phyloP scores from a whole-genome alignment of 805 yeast genomes.

The Sungouiella thailandica region DNA sequence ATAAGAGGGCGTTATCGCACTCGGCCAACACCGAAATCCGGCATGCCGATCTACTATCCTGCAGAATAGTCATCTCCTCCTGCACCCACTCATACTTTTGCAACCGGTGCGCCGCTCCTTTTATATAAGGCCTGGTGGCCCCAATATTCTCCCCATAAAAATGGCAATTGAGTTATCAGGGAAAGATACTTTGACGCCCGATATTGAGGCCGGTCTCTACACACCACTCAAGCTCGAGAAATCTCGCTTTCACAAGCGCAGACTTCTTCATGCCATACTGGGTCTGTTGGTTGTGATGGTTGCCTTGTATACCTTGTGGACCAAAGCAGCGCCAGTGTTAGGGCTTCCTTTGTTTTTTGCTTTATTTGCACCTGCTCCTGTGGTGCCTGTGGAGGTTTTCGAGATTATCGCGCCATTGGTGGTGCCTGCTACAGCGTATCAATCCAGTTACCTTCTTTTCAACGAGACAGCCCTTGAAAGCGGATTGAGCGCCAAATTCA shows the following conservation, averaged over 20 bases:
- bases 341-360: background rate
- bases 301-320: background rate
- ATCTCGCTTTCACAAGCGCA: background rate
- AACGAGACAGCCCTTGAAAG: slow-evolving; percentile 5
- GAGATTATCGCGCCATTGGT: slow-evolving; percentile 9
- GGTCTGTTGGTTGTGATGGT: background rate
- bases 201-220: slow-evolving; percentile 1
- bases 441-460: background rate
- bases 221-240: slow-evolving; percentile 1
- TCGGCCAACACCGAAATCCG: background rate
- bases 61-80: background rate
- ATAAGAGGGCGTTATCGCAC: too few relatives aligned
- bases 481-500: slow-evolving; percentile 2
- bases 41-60: background rate
- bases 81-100: too few relatives aligned
- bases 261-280: background rate
- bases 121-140: too few relatives aligned
- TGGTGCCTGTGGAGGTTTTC: slow-evolving; percentile 9
- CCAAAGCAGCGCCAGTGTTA: background rate
- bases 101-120: too few relatives aligned
- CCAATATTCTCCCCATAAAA: too few relatives aligned
- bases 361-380: slow-evolving; percentile 2
- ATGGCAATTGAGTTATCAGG: slow-evolving; percentile 1
- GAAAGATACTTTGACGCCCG: background rate
- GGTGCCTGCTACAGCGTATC: slow-evolving; percentile 7